A percentile compares a stretch with the other conserved stretches of the same genome.
These are phyloP conservation scores for Macrocybe gigantea DNA, from an alignment of 768 basidiomycete species.

Conservation along the genomic window DNA sequence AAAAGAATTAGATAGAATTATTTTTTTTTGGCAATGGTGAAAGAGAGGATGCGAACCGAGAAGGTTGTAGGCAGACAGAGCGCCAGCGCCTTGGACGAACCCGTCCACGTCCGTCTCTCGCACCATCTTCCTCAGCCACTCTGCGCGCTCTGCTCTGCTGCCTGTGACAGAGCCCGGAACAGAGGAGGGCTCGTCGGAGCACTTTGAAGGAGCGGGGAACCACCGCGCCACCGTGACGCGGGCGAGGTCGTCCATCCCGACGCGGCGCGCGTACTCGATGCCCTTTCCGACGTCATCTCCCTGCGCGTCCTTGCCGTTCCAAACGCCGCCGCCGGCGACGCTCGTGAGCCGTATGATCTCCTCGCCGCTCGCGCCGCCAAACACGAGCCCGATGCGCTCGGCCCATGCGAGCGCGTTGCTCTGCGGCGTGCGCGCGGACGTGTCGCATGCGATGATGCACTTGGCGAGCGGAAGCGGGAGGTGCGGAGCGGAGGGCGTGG, in stretches of 20 bases:
- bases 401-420: constrained; percentile 48
- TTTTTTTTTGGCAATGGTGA: too few relatives aligned
- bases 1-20: neutral
- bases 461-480: constrained; percentile 15
- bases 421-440: constrained; percentile 33
- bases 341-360: neutral
- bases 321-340: too few relatives aligned
- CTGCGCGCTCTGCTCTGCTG: constrained; percentile 7
- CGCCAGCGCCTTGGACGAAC: constrained; percentile 40
- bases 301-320: constrained; percentile 1
- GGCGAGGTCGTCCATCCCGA: constrained; percentile 37
- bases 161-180: neutral
- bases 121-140: constrained; percentile 32
- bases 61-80: constrained; percentile 40
- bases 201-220: constrained; percentile 38
- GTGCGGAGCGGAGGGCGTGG: constrained; percentile 18
- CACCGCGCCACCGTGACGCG: constrained; percentile 38
- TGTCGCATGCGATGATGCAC: constrained; percentile 45
- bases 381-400: constrained; percentile 33
- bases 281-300: constrained; percentile 10
- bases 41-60: constrained; percentile 2
- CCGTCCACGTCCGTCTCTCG: constrained; percentile 32
- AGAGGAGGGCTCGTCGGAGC: constrained; percentile 6
- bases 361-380: constrained; percentile 12
- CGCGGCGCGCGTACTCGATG: constrained; percentile 21